Evolutionary conservation across 768 basidiomycete species (phyloP), one percentile per base, ranked within the genome.

Genomic region (Lentinula sp.): DNA sequence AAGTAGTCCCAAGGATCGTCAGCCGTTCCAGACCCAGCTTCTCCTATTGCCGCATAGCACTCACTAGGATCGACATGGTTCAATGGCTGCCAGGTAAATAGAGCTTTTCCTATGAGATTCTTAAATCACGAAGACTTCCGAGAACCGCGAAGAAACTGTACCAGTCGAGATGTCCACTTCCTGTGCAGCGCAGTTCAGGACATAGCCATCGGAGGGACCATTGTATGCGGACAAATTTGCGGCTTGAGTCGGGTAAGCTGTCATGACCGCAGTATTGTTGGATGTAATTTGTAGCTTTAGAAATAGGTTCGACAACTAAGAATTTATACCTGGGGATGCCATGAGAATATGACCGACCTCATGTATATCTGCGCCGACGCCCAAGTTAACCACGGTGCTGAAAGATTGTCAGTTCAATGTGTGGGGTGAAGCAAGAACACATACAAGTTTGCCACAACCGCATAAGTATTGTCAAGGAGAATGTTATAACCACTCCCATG

Each of bases 1-100:
- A 57, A 57, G 56, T 57, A 57, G 42, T 57, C 43, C 56, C 56
- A 57, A 46, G 56, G 42, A 46, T 57, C 45, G n/a, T 57, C 56
- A n/a, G 16, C 12, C 20, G 56, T 57, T 9, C 42, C 41, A 20
- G 35, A 42, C n/a, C 56, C 56, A 46, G 42, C 56, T 28, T 43
- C 32, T 16, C 56, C 56, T n/a, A 57, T 46, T 16, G 39, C 41
- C 16, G 56, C 35, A 57, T 43, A 57, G 56, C 56, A 57, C 15
- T 57, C 56, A n/a, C 56, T 46, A 7, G 56, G 56, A 36, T 57
- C 56, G 15, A 57, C 56, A 12, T 57, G 42, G 9, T 43, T 28
- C 20, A 33, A n/a, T 6, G 56, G 23, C 16, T 57, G 41, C 56
- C 56, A 57, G 33, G 56, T 57, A 9, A 57, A 42, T n/a, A 57